phyloP scores from a whole-genome alignment of 2,329 filamentous ascomycete genomes.

The Cyphellophora europaea region DNA sequence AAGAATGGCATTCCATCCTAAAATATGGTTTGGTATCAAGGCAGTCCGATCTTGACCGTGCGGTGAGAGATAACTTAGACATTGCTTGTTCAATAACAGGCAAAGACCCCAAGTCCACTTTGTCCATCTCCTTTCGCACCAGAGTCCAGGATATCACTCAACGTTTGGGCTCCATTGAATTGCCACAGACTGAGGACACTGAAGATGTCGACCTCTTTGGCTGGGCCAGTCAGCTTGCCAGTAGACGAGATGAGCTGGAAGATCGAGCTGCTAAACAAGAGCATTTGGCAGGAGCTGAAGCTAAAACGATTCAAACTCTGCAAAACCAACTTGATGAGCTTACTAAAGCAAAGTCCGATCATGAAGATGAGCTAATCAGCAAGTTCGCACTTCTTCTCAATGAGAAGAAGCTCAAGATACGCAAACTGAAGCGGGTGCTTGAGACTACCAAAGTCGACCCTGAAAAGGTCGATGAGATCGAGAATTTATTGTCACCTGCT shows the following conservation, averaged over 20 bases:
- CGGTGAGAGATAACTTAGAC: constrained; percentile 9
- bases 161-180: constrained; percentile 44
- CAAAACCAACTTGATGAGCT: constrained; percentile 48
- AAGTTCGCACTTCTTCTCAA: constrained; percentile 52
- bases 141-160: constrained; percentile 43
- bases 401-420: constrained; percentile 55
- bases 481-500: constrained; percentile 18
- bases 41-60: constrained; percentile 3
- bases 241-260: constrained; percentile 32
- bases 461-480: constrained; percentile 23
- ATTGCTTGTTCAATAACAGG: constrained; percentile 12
- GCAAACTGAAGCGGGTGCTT: constrained; percentile 51
- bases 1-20: constrained; percentile 32
- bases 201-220: constrained; percentile 48
- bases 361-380: constrained; percentile 48
- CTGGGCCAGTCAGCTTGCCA: constrained; percentile 43
- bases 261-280: constrained; percentile 32
- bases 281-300: constrained; percentile 32
- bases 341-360: constrained; percentile 45
- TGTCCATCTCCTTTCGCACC: constrained; percentile 33
- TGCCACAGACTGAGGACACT: constrained; percentile 42
- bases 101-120: constrained; percentile 20
- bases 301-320: constrained; percentile 41
- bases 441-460: constrained; percentile 38
- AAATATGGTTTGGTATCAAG: constrained; percentile 23